phyloP scores from a whole-genome alignment of 2,329 filamentous ascomycete species.

The Xylariaceae sp. region DNA sequence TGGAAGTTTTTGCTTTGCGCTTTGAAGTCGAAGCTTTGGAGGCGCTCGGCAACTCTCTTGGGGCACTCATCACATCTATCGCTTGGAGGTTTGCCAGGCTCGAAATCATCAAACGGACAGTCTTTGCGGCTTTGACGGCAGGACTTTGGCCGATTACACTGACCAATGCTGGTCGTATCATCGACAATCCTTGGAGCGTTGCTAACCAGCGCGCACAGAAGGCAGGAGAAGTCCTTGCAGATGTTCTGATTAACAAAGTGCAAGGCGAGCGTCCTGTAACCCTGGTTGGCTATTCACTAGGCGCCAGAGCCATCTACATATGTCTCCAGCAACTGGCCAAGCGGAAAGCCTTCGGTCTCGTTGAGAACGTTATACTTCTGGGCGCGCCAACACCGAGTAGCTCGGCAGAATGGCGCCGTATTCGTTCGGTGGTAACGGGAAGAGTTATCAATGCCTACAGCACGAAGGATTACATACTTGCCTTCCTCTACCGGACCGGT shows the following conservation, averaged over 20 bases:
- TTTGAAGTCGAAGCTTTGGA: constrained; percentile 77
- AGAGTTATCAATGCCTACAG: constrained; percentile 85
- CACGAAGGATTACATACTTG: constrained; percentile 80
- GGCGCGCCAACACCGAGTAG: constrained; percentile 73
- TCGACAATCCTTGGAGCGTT: constrained; percentile 78
- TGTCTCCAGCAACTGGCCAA: constrained; percentile 74
- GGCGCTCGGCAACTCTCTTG: constrained; percentile 73
- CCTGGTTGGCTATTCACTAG: constrained; percentile 75
- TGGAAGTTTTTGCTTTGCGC: constrained; percentile 77
- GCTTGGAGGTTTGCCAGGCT: constrained; percentile 71
- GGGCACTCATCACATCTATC: constrained; percentile 69
- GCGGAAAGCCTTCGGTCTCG: constrained; percentile 72
- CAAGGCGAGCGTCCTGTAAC: constrained; percentile 80
- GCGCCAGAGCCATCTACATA: constrained; percentile 74
- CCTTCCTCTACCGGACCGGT: constrained; percentile 79
- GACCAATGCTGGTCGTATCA: constrained; percentile 63
- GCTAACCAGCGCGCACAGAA: constrained; percentile 76
- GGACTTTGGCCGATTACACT: constrained; percentile 59
- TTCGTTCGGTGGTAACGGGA: constrained; percentile 75
- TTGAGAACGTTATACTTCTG: constrained; percentile 79
- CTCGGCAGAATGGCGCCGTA: constrained; percentile 66
- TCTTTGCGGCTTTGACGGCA: constrained; percentile 52
- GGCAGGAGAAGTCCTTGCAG: constrained; percentile 64
- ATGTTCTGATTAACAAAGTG: constrained; percentile 74
- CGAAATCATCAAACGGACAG: constrained; percentile 45